Evolutionary conservation across 2,329 filamentous ascomycete species (phyloP).

Genomic region (Aspergillus felis): DNA sequence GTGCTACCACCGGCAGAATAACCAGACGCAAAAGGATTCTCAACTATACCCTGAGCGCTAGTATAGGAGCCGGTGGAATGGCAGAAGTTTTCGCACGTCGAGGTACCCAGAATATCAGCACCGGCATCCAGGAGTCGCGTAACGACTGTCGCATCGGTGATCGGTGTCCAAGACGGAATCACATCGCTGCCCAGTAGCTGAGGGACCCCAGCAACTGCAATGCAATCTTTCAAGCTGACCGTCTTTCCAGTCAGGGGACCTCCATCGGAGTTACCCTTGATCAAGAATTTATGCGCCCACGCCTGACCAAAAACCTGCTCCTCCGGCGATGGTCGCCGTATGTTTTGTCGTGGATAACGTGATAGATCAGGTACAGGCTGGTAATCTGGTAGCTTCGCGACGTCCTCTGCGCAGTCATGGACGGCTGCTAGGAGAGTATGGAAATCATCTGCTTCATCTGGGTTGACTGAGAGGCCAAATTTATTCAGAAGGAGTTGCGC

Average conservation of each 20-base stretch:
- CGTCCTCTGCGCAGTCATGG: conserved; percentile 48
- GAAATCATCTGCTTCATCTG: conserved; percentile 43
- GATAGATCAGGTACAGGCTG: conserved; percentile 40
- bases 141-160: conserved; percentile 53
- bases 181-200: conserved; percentile 52
- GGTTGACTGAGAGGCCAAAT: conserved; percentile 36
- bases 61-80: conserved; percentile 27
- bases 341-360: conserved; percentile 44
- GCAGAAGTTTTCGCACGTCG: conserved; percentile 54
- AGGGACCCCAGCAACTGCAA: conserved; percentile 52
- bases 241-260: conserved; percentile 42
- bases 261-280: conserved; percentile 31
- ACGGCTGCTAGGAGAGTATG: conserved; percentile 48
- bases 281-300: conserved; percentile 51
- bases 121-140: conserved; percentile 50
- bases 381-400: conserved; percentile 47
- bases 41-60: conserved; percentile 24
- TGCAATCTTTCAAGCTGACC: conserved; percentile 53
- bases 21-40: conserved; percentile 25
- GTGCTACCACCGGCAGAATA: conserved; percentile 29
- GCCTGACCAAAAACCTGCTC: conserved; percentile 48
- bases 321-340: conserved; percentile 37
- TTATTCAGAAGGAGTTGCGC: conserved; percentile 34
- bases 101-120: conserved; percentile 48
- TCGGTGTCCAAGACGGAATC: conserved; percentile 48